phyloP scores from a whole-genome alignment of 148 eudicot genomes.

The Polygonum aviculare region DNA sequence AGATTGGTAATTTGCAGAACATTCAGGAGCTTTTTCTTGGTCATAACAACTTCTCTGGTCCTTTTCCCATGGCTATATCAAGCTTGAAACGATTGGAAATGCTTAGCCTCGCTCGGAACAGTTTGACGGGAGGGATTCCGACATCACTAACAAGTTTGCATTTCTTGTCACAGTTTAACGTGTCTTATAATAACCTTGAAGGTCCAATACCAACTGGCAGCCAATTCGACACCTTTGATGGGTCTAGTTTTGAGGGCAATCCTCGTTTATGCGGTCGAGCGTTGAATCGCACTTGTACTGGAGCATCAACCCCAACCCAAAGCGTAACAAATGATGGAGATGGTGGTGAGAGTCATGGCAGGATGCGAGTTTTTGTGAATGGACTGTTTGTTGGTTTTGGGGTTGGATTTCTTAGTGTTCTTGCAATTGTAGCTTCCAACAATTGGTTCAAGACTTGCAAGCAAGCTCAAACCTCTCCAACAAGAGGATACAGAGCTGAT shows the following conservation, averaged over 20 bases:
- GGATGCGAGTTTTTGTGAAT: neutral
- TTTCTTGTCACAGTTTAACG: slow-evolving; percentile 45
- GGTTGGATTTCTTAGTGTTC: neutral
- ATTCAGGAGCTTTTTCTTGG: slow-evolving; percentile 60
- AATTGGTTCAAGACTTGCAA: neutral
- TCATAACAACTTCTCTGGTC: slow-evolving; percentile 48
- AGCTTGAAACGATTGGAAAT: slow-evolving; percentile 53
- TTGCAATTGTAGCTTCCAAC: neutral
- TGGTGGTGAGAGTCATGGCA: slow-evolving; percentile 22
- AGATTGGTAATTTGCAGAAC: slow-evolving; percentile 49
- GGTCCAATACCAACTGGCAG: slow-evolving; percentile 55
- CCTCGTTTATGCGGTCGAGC: slow-evolving; percentile 7
- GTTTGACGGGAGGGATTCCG: slow-evolving; percentile 68
- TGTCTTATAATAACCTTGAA: slow-evolving; percentile 45
- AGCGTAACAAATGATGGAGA: too few species aligned
- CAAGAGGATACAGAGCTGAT: neutral
- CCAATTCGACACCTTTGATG: slow-evolving; percentile 37
- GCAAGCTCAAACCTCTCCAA: neutral
- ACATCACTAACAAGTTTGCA: slow-evolving; percentile 41
- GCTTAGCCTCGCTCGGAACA: slow-evolving; percentile 51
- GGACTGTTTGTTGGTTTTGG: neutral
- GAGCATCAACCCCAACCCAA: slow-evolving; percentile 7
- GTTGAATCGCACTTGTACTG: neutral
- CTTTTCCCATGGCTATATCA: slow-evolving; percentile 58
- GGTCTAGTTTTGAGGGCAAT: slow-evolving; percentile 20